Evolutionary conservation across 179 eudicot species (phyloP), one percentile per base, ranked within the genome.

Genomic region (Vitellaria paradoxa): DNA sequence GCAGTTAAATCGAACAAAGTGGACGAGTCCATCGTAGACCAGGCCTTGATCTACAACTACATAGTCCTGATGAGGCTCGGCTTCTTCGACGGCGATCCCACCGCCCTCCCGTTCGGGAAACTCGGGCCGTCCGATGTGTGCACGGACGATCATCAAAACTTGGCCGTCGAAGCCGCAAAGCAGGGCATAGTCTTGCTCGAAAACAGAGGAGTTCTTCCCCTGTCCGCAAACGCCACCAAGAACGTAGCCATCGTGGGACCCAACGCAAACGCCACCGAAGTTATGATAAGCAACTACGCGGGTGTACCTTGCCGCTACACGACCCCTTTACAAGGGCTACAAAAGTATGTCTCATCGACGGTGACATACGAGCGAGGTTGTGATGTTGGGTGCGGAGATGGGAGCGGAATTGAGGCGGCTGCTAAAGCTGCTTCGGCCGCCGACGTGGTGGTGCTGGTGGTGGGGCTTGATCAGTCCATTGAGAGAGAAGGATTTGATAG

Each of bases 61-160:
- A 82, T 86, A 7, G 89, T 87, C 65, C 86, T 87, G 61, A 89
- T 87, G 93, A 88, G 93, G 81, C 82, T 90, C 5, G 94, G 94
- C 4, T 88, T 88, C 86, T 90, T 88, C 66, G 92, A 91, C 42
- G 94, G 90, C 0, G 82, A 87, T 56, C 88, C 89, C 26, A 55
- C 57, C 11, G 74, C 78, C 68, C 75, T 73, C 21, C 74, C 77
- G 0, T 81, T 72, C 50, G 81, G 84, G 0, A 24, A 74, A 59
- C 78, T 81, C 0, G 84, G 81, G 4, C 73, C 77, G 18, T 72
- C 74, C 7, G 76, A 87, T 77, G 73, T 87, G 0, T 84, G 90
- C 20, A 81, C 85, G 3, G 46, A 70, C 0, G 76, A 68, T 57
- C 78, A 79, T 55, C 77, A 82, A 17, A 46, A 60, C 6, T 21